Evolutionary conservation across 306 rosid species (phyloP).

Genomic region (Styphnolobium japonicum): DNA sequence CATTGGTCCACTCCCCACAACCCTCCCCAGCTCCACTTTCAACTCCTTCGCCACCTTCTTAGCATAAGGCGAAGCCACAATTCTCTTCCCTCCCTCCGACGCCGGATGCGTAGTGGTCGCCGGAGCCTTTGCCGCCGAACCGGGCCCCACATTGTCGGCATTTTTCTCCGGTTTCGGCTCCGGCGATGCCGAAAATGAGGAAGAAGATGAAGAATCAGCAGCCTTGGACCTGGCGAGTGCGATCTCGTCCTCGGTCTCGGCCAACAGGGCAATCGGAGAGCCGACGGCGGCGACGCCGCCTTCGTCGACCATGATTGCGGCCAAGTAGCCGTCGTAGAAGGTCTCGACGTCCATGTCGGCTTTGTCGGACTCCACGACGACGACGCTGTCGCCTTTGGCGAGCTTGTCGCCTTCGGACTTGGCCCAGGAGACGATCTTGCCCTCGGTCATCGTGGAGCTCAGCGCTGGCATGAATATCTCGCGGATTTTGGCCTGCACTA

Average conservation of each 20-base stretch:
- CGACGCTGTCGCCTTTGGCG: slow-evolving; percentile 94
- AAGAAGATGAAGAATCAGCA: slow-evolving; percentile 31
- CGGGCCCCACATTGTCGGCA: slow-evolving; percentile 31
- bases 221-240: slow-evolving; percentile 70
- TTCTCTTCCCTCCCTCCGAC: slow-evolving; percentile 66
- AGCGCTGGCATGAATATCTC: slow-evolving; percentile 99
- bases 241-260: slow-evolving; percentile 84
- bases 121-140: slow-evolving; percentile 4
- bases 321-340: slow-evolving; percentile 90
- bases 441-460: slow-evolving; percentile 98
- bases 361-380: slow-evolving; percentile 96
- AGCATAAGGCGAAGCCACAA: slow-evolving; percentile 74
- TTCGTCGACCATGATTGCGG: slow-evolving; percentile 92
- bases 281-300: slow-evolving; percentile 88
- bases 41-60: slow-evolving; percentile 67
- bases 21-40: slow-evolving; percentile 51
- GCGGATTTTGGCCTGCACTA: slow-evolving; percentile 72
- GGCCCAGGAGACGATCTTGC: slow-evolving; percentile 93
- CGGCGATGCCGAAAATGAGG: slow-evolving; percentile 17
- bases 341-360: slow-evolving; percentile 99
- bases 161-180: slow-evolving; percentile 23
- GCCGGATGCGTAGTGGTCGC: slow-evolving; percentile 52
- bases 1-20: slow-evolving; percentile 60
- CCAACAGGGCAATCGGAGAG: slow-evolving; percentile 84
- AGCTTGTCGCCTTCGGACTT: slow-evolving; percentile 94